These are phyloP conservation scores for Scenedesmus sp. DNA, from an alignment of 163 green algal species.

Conservation along the genomic window DNA sequence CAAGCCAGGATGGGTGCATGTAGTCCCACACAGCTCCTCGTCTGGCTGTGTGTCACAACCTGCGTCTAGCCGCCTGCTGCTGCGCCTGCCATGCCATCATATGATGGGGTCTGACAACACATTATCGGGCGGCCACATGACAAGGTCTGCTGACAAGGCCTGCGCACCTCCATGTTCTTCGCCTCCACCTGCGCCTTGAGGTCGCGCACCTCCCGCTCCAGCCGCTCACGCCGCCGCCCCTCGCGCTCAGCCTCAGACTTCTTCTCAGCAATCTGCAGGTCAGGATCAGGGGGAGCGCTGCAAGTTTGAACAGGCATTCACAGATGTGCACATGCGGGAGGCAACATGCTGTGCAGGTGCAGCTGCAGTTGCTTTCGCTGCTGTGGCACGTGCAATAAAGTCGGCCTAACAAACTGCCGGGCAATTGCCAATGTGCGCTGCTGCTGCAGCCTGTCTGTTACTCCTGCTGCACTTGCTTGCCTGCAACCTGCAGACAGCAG, in stretches of 20 bases:
- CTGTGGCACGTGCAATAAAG: neutral
- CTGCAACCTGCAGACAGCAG: neutral
- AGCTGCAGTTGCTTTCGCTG: neutral
- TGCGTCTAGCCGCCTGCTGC: neutral
- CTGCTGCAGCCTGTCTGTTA: neutral
- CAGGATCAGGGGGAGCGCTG: no score
- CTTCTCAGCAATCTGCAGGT: slow-evolving; percentile 64
- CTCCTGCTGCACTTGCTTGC: neutral
- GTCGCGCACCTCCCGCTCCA: slow-evolving; percentile 89
- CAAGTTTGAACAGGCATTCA: neutral
- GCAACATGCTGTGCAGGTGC: neutral
- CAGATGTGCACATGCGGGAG: neutral
- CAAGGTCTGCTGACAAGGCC: neutral
- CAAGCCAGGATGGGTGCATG: neutral
- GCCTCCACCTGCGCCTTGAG: slow-evolving; percentile 80
- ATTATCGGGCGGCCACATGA: no score
- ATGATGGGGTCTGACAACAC: no score
- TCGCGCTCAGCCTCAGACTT: slow-evolving; percentile 84
- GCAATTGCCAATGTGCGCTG: neutral
- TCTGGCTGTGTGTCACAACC: neutral
- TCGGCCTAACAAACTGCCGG: neutral
- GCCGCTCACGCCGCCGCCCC: slow-evolving; percentile 80
- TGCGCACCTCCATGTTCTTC: slow-evolving; percentile 83
- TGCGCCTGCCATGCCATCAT: neutral
- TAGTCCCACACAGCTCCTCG: no score